Conservation (phyloP, 177 flowering plant genomes). For the Vitis hybrid region DNA sequence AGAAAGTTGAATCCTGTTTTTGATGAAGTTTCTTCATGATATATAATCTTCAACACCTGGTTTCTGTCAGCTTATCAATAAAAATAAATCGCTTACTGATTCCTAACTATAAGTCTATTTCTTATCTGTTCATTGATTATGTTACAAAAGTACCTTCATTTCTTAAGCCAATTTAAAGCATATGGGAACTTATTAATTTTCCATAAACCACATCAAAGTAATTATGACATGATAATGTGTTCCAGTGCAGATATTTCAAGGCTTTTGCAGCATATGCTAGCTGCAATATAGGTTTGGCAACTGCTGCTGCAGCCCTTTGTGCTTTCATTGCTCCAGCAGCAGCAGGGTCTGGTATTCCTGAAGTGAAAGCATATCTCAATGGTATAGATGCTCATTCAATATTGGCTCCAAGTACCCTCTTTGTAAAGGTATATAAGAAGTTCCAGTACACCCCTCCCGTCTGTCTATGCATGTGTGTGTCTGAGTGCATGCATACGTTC, state of each 20-base stretch:
- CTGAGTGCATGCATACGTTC: no score
- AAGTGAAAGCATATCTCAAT: conserved; percentile 51
- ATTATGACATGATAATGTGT: conserved; percentile 7
- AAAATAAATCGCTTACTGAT: no score
- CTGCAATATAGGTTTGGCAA: conserved; percentile 27
- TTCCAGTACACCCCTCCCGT: no score
- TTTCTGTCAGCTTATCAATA: background rate
- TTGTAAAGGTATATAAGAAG: conserved; percentile 34
- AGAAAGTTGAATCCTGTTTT: no score
- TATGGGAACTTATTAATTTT: background rate
- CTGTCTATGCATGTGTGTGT: no score
- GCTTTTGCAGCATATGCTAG: conserved; percentile 34
- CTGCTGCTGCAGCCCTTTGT: conserved; percentile 38
- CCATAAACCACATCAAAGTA: background rate
- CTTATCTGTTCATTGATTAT: no score
- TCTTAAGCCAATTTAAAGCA: background rate
- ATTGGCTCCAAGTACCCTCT: conserved; percentile 39
- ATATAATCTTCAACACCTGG: no score
- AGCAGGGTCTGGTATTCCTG: conserved; percentile 56
- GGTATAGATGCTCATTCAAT: conserved; percentile 44
- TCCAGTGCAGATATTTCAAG: conserved; percentile 33
- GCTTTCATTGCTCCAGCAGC: conserved; percentile 48
- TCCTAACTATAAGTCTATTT: no score
- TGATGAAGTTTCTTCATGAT: no score
- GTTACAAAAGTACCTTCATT: no score